Percentiles rank a stretch among this genome's conserved stretches.
phyloP scores from a whole-genome alignment of 345 rosid genomes.

The Erodium maritimum region DNA sequence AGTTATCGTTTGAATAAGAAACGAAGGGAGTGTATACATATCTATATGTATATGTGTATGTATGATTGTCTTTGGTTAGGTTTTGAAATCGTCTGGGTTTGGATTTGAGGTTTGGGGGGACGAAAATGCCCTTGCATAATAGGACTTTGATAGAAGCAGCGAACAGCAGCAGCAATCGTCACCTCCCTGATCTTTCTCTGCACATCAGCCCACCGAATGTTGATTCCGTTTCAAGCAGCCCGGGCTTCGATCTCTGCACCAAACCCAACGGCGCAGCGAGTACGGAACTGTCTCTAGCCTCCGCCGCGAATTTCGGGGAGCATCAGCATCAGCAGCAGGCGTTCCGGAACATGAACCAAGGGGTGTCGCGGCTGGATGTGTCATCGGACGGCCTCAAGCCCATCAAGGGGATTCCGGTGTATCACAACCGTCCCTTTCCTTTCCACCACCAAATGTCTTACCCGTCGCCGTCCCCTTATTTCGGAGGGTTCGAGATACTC shows the following conservation, averaged over 20 bases:
- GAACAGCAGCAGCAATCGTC: constrained; percentile 22
- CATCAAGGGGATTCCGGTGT: constrained; percentile 70
- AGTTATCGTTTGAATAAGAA: no score
- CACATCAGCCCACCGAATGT: constrained; percentile 55
- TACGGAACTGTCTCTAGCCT: constrained; percentile 38
- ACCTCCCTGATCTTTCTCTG: constrained; percentile 57
- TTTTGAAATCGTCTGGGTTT: no score
- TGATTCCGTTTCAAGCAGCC: background rate
- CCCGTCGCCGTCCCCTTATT: constrained; percentile 28
- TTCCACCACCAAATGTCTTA: constrained; percentile 33
- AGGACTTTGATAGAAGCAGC: constrained; percentile 38
- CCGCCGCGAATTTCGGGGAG: constrained; percentile 3
- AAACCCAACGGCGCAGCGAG: constrained; percentile 10
- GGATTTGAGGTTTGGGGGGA: no score
- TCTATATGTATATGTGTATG: no score
- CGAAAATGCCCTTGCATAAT: constrained; percentile 39
- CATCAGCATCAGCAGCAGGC: constrained; percentile 10
- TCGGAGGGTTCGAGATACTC: constrained; percentile 25
- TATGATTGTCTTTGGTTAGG: no score
- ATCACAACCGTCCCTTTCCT: constrained; percentile 63
- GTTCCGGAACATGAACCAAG: constrained; percentile 10
- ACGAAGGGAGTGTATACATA: no score
- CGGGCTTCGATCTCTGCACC: constrained; percentile 1
- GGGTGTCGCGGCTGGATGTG: constrained; percentile 20
- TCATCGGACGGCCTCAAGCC: constrained; percentile 43